Base-by-base conservation (phyloP, 2,329 filamentous ascomycete species). In the Cordyceps militaris region DNA sequence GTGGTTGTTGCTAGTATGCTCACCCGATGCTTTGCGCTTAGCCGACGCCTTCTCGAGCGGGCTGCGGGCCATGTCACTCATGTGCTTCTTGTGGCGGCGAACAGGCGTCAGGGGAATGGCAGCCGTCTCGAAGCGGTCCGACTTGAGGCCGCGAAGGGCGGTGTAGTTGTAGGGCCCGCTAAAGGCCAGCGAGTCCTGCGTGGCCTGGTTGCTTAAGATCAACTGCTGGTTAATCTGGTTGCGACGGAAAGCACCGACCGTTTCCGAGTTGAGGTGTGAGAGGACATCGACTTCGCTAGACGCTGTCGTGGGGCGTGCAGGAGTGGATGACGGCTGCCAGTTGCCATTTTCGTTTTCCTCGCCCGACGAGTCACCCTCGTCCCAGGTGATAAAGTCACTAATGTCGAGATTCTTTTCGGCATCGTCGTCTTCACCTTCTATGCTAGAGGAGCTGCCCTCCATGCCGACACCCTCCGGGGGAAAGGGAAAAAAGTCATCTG, bases 191-290 rank as follows among this genome's bases (percentile, higher is more conserved):
- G 85, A 84, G 64, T 87, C 80, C 58, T 81, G 74, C 38, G 82
- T 84, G 23, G 80, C 81, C 65, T 83, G 79, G 66, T 79, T 81
- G 71, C 80, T 83, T 61, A 80, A 70, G 59, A 84, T 82, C 60
- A 84, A 74, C 63, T 83, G 79, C 66, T 82, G 79, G 67, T 83
- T 82, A 76, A 76, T 84, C 68, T 82, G 84, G 69, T 82, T 86
- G 62, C 77, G 83, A 57, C 88, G 88, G 77, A 94, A 95, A 1
- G 89, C 87, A 38, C 88, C 88, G 36, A 94, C 88, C 14, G 87
- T 83, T 58, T 85, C 82, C 9, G 79, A 72, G 59, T 83, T 82
- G 63, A 84, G 82, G 65, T 87, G 84, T 40, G 91, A 83, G 11
- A 72, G 68, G 9, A 75, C 67, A 38, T 77, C 73, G 19, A 70